phyloP scores from a whole-genome alignment of 2,329 filamentous ascomycete species.

The Triangularia setosa region DNA sequence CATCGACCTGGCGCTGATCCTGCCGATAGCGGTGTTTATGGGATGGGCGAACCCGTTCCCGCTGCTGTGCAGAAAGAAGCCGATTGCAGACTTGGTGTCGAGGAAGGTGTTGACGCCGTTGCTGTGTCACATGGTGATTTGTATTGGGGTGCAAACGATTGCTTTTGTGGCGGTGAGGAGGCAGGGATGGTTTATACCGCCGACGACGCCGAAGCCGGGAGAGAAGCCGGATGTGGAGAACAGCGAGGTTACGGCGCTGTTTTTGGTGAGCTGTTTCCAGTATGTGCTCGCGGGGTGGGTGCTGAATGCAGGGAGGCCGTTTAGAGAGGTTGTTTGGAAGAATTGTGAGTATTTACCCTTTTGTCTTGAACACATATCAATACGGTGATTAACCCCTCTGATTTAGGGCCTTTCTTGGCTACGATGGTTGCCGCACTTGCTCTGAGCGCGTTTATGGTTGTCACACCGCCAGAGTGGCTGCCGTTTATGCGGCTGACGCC shows the following conservation, averaged over 20 bases:
- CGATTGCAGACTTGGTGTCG: constrained; percentile 87
- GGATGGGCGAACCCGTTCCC: constrained; percentile 88
- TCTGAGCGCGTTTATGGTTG: constrained; percentile 75
- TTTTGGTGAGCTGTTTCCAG: constrained; percentile 87
- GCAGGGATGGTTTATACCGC: constrained; percentile 83
- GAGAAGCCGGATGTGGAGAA: constrained; percentile 84
- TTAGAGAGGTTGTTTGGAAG: constrained; percentile 71
- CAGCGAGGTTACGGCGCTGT: constrained; percentile 88
- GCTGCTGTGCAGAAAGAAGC: constrained; percentile 74
- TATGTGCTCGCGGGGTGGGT: constrained; percentile 90
- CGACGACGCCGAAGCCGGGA: constrained; percentile 66
- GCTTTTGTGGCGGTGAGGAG: constrained; percentile 70
- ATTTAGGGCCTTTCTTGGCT: constrained; percentile 70
- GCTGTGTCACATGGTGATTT: constrained; percentile 81
- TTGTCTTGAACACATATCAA: no score
- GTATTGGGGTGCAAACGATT: constrained; percentile 70
- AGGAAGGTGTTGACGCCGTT: constrained; percentile 87
- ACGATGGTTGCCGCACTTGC: constrained; percentile 67
- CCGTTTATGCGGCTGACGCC: constrained; percentile 80
- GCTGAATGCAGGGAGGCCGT: constrained; percentile 86
- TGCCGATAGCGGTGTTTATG: constrained; percentile 98
- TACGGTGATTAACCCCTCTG: no score
- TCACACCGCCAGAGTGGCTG: constrained; percentile 67
- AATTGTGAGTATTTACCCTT: constrained; percentile 53
- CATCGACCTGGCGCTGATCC: constrained; percentile 86